Evolutionary conservation across 2,329 filamentous ascomycete species (phyloP).

Genomic region (Diaporthe sp.): DNA sequence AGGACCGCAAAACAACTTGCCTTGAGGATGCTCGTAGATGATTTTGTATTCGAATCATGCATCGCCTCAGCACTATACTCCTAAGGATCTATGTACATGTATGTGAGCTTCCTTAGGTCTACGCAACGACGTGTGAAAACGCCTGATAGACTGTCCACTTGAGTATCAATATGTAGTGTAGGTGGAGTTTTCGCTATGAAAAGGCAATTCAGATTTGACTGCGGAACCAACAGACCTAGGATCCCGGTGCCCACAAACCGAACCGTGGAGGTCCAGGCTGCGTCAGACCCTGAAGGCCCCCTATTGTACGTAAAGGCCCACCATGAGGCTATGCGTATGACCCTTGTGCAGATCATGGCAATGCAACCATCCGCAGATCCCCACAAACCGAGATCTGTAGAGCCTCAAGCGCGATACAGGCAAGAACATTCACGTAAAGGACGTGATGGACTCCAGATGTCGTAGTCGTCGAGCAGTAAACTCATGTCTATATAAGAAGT

Average conservation of each 20-base stretch:
- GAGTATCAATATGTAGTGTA: neutral
- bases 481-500: conserved; percentile 1
- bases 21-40: too few species aligned
- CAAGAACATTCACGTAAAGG: neutral
- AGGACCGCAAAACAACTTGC: neutral
- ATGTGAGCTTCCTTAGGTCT: neutral
- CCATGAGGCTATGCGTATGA: conserved; percentile 2
- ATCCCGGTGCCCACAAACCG: conserved; percentile 19
- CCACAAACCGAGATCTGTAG: conserved; percentile 15
- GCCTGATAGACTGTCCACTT: neutral
- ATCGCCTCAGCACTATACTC: too few species aligned
- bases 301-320: conserved; percentile 1
- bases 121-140: neutral
- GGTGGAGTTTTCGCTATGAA: neutral
- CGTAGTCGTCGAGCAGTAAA: neutral
- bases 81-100: neutral
- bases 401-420: neutral
- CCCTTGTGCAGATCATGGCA: conserved; percentile 23
- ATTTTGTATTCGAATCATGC: neutral
- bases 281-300: neutral
- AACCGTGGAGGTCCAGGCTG: neutral
- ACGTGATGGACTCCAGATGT: too few species aligned
- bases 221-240: neutral
- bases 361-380: conserved; percentile 11
- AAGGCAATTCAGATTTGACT: neutral